Percentiles rank a stretch among this genome's conserved stretches.
Conservation (phyloP, 768 basidiomycete species). For the Megacollybia marginata region DNA sequence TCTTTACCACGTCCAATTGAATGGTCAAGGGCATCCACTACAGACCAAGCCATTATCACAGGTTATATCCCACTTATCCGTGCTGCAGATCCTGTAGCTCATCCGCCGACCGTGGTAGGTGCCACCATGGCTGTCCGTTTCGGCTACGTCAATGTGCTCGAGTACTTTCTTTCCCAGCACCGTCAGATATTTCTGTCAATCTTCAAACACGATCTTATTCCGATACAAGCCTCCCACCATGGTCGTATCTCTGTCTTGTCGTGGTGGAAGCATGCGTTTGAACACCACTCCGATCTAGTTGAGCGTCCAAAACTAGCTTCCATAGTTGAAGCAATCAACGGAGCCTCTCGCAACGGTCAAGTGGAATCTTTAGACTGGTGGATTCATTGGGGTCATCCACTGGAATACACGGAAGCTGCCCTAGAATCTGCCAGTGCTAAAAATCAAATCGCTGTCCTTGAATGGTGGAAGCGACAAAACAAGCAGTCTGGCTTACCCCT, state of each 20-base stretch:
- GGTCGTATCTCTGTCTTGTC: constrained; percentile 66
- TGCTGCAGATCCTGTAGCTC: constrained; percentile 44
- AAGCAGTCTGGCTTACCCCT: constrained; percentile 44
- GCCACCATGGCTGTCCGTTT: constrained; percentile 64
- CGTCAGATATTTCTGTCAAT: constrained; percentile 55
- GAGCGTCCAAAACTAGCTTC: constrained; percentile 46
- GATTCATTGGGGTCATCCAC: constrained; percentile 52
- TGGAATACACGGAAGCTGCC: constrained; percentile 75
- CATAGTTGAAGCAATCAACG: constrained; percentile 67
- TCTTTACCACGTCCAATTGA: constrained; percentile 56
- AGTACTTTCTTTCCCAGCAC: constrained; percentile 62
- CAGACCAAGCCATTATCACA: constrained; percentile 68
- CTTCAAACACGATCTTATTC: constrained; percentile 64
- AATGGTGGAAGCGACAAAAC: constrained; percentile 75
- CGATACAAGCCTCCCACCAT: constrained; percentile 69
- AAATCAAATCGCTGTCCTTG: constrained; percentile 67
- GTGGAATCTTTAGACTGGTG: constrained; percentile 78
- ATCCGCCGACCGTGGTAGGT: constrained; percentile 64
- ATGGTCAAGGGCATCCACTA: constrained; percentile 64
- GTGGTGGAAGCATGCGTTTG: constrained; percentile 72
- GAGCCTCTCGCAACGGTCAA: constrained; percentile 72
- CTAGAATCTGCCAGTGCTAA: constrained; percentile 76
- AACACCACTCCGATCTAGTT: constrained; percentile 54
- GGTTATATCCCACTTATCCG: constrained; percentile 55
- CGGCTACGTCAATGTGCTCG: constrained; percentile 68